Base-by-base conservation (phyloP, 2,329 filamentous ascomycete genomes). In the Aspergillus alliaceus region DNA sequence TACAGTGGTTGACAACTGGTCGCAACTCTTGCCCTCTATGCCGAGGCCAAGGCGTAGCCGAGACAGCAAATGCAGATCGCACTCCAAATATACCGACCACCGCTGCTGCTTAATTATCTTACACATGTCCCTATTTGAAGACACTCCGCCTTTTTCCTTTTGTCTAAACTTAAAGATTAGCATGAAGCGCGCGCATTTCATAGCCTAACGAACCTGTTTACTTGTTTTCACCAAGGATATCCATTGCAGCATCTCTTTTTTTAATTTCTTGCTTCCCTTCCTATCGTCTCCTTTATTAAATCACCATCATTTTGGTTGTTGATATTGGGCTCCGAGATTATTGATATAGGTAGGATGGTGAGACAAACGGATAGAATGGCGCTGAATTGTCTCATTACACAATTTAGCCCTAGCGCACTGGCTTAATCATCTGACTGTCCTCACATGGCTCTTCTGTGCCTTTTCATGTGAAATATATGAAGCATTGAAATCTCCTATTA, bases 1-100 rank as follows among this genome's bases (percentile, higher is more conserved):
- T 35, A 34, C 48, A 89, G 85, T 89, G 86, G 86, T 76, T 89
- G 47, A 89, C 85, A 18, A 88, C 86, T 6, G 72, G 72, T 44
- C 72, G 72, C 51, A 75, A 75, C 54, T 75, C 72, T 22, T 75
- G 72, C 39, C 72, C 72, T 54, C 63, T 75, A 6, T 75, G 72
- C 54, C 65, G 72, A 56, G 70, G 72, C 18, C 72, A 78, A 54
- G 76, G 76, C 35, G 76, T 79, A n/a, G 65, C 69, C 44, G 76
- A 78, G 61, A 71, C 66, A 3, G 53, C 65, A 7, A 64, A 61
- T 31, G 54, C 64, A 40, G 62, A 58, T 18, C 22, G 64, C 22
- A 48, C 61, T 2, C 32, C 68, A 32, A 60, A 57, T 27, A 49
- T 61, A 51, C 59, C 57, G 22, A 51, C 58, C 15, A 48, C 20